Base-by-base conservation (phyloP, 2,329 filamentous ascomycete genomes). In the Hymenoscyphus fructigenus region DNA sequence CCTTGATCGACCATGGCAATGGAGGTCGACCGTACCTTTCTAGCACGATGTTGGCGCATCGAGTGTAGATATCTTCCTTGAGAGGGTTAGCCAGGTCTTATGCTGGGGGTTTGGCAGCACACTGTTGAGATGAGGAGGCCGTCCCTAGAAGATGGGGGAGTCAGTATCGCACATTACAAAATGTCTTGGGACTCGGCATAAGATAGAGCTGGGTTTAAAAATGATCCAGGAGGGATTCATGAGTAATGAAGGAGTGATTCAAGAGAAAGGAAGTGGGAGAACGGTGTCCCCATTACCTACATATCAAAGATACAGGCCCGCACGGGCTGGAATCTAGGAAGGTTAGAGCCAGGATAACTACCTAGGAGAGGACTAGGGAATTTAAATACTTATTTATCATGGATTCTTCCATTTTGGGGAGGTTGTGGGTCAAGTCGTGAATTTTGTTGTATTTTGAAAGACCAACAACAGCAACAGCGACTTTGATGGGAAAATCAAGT, bases 231-330 rank as follows among this genome's bases (percentile, higher is more conserved):
- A n/a, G n/a, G n/a, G n/a, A n/a, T n/a, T n/a, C n/a, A n/a, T n/a
- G n/a, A n/a, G n/a, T n/a, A n/a, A n/a, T n/a, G n/a, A n/a, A n/a
- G n/a, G n/a, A n/a, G n/a, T n/a, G n/a, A n/a, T n/a, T n/a, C n/a
- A n/a, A n/a, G n/a, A n/a, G n/a, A n/a, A n/a, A n/a, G n/a, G n/a
- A n/a, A n/a, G n/a, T n/a, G n/a, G n/a, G n/a, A n/a, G n/a, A n/a
- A n/a, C n/a, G n/a, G n/a, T n/a, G n/a, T n/a, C n/a, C n/a, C n/a
- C n/a, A n/a, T n/a, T n/a, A n/a, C n/a, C n/a, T n/a, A n/a, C n/a
- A 98, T 97, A 82, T 99, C 95, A 78, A 99, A 99, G 69, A 99
- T 89, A 78, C 93, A 97, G 71, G 94, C 95, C 71, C 93, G 86
- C 65, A 98, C 84, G 58, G 90, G 88, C 28, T 91, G 90, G 77